Percentiles rank a stretch among this genome's conserved stretches.
Evolutionary conservation across 2,329 filamentous ascomycete genomes (phyloP).

Genomic region (Trichothecium sympodiale): DNA sequence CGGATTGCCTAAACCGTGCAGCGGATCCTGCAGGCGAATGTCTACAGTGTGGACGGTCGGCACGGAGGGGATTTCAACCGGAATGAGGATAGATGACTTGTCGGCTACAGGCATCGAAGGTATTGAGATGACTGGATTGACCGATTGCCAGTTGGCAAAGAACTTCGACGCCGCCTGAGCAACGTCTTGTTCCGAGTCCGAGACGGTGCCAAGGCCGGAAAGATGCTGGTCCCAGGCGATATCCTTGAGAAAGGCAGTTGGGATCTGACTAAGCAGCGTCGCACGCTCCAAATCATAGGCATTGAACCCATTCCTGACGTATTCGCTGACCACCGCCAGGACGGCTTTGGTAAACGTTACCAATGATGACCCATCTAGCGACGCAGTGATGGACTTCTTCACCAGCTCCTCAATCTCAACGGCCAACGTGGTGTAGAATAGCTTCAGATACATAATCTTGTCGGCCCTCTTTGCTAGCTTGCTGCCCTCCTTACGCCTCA

Average conservation of each 20-base stretch:
- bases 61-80: constrained; percentile 78
- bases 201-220: constrained; percentile 32
- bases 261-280: constrained; percentile 39
- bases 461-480: constrained; percentile 20
- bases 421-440: constrained; percentile 67
- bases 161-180: constrained; percentile 13
- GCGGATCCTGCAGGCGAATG: constrained; percentile 37
- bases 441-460: constrained; percentile 52
- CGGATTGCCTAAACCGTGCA: constrained; percentile 10
- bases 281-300: constrained; percentile 44
- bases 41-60: constrained; percentile 74
- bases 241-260: constrained; percentile 34
- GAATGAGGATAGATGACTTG: constrained; percentile 64
- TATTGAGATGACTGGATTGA: constrained; percentile 15
- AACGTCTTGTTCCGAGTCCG: constrained; percentile 21
- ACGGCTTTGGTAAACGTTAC: constrained; percentile 36
- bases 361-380: constrained; percentile 26
- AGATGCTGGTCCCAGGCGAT: constrained; percentile 40
- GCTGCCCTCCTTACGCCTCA: constrained; percentile 41
- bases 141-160: constrained; percentile 22
- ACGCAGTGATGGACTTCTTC: constrained; percentile 26
- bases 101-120: constrained; percentile 17
- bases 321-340: constrained; percentile 28
- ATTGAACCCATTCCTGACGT: constrained; percentile 31
- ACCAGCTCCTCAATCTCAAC: constrained; percentile 55